Evolutionary conservation across 345 rosid species (phyloP).

Genomic region (Eucalyptus melliodora): DNA sequence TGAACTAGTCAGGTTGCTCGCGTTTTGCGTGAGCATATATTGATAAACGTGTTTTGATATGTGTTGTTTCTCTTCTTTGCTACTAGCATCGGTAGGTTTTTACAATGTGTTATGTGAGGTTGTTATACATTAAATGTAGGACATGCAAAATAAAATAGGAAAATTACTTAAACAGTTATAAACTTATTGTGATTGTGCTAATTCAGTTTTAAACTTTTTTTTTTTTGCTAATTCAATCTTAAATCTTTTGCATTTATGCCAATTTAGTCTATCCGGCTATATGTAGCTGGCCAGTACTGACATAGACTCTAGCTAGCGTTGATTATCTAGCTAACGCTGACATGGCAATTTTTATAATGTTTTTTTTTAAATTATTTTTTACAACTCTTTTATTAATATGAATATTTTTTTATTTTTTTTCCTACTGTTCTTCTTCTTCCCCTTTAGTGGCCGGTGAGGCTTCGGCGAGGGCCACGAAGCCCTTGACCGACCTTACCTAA

Average conservation of each 20-base stretch:
- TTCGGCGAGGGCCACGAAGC: accelerated
- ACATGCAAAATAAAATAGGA: neutral
- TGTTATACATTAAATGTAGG: neutral
- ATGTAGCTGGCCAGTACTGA: accelerated
- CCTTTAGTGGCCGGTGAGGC: too few species aligned
- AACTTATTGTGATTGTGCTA: too few species aligned
- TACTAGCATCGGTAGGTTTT: too few species aligned
- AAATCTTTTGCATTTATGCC: too few species aligned
- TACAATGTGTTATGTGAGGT: neutral
- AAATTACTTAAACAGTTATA: too few species aligned
- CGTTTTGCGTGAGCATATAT: too few species aligned
- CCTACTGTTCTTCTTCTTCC: accelerated
- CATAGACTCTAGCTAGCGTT: accelerated
- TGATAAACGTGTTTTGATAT: neutral
- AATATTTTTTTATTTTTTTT: accelerated
- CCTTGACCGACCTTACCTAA: accelerated
- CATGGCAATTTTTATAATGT: too few species aligned
- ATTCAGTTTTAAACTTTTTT: too few species aligned
- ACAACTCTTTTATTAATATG: too few species aligned
- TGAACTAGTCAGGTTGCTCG: neutral
- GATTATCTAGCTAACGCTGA: accelerated
- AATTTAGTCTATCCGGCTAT: too few species aligned
- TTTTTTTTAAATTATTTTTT: too few species aligned
- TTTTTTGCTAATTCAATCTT: too few species aligned
- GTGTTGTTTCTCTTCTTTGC: neutral